Base-by-base conservation (phyloP, 2,329 filamentous ascomycete genomes). In the Ophiocordyceps camponoti-leonardi region DNA sequence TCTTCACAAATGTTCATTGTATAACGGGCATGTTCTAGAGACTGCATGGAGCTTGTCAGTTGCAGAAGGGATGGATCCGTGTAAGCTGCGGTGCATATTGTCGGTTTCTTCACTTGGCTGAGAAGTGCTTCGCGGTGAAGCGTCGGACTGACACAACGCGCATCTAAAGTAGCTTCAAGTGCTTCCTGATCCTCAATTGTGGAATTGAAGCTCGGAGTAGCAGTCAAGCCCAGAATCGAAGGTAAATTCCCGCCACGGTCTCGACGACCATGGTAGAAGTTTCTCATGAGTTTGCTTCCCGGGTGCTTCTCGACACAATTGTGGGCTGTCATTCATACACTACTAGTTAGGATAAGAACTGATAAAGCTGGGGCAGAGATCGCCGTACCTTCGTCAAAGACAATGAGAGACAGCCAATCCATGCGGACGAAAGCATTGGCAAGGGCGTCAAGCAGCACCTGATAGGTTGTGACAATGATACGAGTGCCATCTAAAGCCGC, bases 381-480 rank as follows among this genome's bases (percentile, higher is more conserved):
- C 12, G 12, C 20, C 62, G 45, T 56, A 81, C 84, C 84, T 76
- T 94, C 87, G 55, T 94, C 87, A 53, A 94, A 83, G 0, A 94
- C 72, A 16, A 93, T 62, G 5, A 94, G 65, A 6, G 79, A 69
- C 20, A 94, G 61, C 2, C 66, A 67, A 0, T 66, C 56, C 53
- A 93, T 72, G 2, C 58, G 67, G 2, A 94, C 72, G 56, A 93
- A 93, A 0, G 72, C 83, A 61, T 92, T 84, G 1, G 63, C 66
- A 39, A 93, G 67, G 3, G 84, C 85, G 60, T 93, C 83, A 3
- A 76, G 64, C 13, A 94, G 67, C 1, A 93, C 72, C 48, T 83
- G 79, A 48, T 81, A 79, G 0, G 87, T 92, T 0, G 83, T 86
- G 1, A 94, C 71, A 6, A 93, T 74, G n/a, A 93, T 68, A 1